Evolutionary conservation across 1,139 yeast species (phyloP).

Genomic region (Arxiozyma bovina): DNA sequence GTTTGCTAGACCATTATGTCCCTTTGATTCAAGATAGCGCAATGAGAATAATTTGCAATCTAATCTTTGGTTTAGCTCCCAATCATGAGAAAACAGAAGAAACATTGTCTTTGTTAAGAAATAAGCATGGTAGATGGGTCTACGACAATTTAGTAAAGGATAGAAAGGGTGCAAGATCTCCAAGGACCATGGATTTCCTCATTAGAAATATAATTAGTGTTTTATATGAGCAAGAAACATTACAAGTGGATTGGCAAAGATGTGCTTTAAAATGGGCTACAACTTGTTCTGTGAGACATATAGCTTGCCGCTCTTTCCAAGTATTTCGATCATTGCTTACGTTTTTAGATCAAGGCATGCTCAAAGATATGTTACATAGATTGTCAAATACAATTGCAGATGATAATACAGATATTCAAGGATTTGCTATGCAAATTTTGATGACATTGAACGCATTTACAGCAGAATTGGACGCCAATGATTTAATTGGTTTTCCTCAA

Average conservation of each 20-base stretch:
- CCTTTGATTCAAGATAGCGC: constrained; percentile 81
- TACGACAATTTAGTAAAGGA: constrained; percentile 79
- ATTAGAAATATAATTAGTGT: constrained; percentile 57
- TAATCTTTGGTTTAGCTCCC: constrained; percentile 56
- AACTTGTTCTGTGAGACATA: constrained; percentile 91
- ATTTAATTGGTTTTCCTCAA: constrained; percentile 82
- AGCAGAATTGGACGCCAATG: constrained; percentile 71
- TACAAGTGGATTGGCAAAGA: constrained; percentile 78
- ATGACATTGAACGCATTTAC: constrained; percentile 92
- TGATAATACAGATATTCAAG: constrained; percentile 81
- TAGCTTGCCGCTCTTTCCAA: constrained; percentile 95
- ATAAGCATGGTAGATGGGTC: constrained; percentile 57
- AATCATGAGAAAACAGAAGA: constrained; percentile 46
- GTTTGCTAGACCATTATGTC: constrained; percentile 79
- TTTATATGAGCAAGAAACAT: constrained; percentile 43
- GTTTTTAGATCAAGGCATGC: constrained; percentile 76
- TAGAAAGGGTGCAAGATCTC: constrained; percentile 76
- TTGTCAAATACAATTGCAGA: constrained; percentile 90
- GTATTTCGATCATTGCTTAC: constrained; percentile 74
- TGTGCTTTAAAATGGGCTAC: constrained; percentile 91
- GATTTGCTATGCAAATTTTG: constrained; percentile 92
- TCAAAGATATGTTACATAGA: constrained; percentile 88
- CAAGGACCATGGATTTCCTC: constrained; percentile 75
- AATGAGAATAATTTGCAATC: constrained; percentile 59
- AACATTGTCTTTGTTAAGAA: constrained; percentile 47